Evolutionary conservation across 129 eudicot species (phyloP), one percentile per base, ranked within the genome.

Genomic region (Dittrichia graveolens): DNA sequence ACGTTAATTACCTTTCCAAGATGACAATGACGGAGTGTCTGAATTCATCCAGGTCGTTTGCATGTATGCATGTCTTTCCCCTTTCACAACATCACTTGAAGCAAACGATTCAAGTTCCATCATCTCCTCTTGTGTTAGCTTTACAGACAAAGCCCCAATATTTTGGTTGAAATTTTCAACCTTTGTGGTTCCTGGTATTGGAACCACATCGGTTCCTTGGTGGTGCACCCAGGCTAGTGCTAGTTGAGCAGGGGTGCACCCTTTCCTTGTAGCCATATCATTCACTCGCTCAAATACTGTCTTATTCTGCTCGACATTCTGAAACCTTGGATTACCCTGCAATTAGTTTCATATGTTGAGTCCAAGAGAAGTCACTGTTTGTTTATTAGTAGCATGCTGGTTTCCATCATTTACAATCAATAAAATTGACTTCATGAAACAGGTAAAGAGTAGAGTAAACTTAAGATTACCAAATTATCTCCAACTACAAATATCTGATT

Each of bases 161-260:
- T 78, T 78, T 41, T 67, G 69, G 47, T 68, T 5, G 44, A 67
- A 39, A 67, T 77, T 45, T 54, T 66, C 39, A 65, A 64, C 4
- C 39, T 64, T 42, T 7, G 72, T 67, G 60, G 72, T 67, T 8
- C 72, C 72, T 6, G 72, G 60, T 47, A 67, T 67, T 0, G 72
- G 72, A 14, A 67, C 72, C 47, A 67, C 72, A 35, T 67, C 72
- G 50, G 12, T 49, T n/a, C 83, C 83, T 48, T 72, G 83, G 61
- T 79, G 78, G 54, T 79, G 83, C 34, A 72, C 74, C 83, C 83
- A 79, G 0, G 83, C 74, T 16, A 79, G 45, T 12, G 83, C 83
- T 47, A 78, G 63, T 35, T 78, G 69, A 38, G 69, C 69, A 2
- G 69, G 39, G 34, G 69, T 64, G 61, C 57, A 46, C 55, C 73